Base-by-base conservation (phyloP, 768 basidiomycete species). In the Pholiota microspora region DNA sequence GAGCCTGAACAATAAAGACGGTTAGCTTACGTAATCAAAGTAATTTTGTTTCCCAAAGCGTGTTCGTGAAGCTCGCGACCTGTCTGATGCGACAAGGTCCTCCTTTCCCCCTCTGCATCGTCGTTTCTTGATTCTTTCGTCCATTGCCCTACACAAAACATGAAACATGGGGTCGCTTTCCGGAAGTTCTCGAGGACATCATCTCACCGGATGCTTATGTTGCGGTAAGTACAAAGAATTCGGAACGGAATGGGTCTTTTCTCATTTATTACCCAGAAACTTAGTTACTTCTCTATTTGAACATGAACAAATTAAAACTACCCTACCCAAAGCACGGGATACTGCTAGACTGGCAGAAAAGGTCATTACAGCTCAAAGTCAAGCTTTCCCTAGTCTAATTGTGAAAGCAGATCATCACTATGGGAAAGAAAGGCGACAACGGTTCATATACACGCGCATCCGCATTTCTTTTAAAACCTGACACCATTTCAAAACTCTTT, bases 281-380 rank as follows among this genome's bases (percentile, higher is more conserved):
- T 75, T 99, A 49, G 95, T 99, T 58, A 91, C 94, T 23, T 94
- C 94, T 4, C 80, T 98, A 29, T 81, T 99, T 53, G 85, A 98
- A 66, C 94, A 98, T 72, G 93, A 97, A 65, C 90, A 92, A 67
- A 93, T 99, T 67, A 88, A 90, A 69, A 98, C 97, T 5, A 99
- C 97, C 0, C 73, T 98, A 13, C 88, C 96, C 28, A 98, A 98
- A 71, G 97, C 97, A 2, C 88, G 89, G 67, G 94, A 97, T 63
- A 76, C 94, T 4, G 92, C 92, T 12, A 80, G 93, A 61, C 74
- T 98, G 49, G 95, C 94, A 13, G 96, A 99, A 67, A 95, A 96
- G 85, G 94, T 88, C 49, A 40, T 23, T 25, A 28, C 16, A 3
- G 32, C 10, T 42, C 55, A 29, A 45, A 25, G 13, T 35, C 4